A percentile compares a stretch with the other conserved stretches of the same genome.
Evolutionary conservation across 371 early-diverging fungal species (phyloP).

Genomic region (Mycotypha africana): DNA sequence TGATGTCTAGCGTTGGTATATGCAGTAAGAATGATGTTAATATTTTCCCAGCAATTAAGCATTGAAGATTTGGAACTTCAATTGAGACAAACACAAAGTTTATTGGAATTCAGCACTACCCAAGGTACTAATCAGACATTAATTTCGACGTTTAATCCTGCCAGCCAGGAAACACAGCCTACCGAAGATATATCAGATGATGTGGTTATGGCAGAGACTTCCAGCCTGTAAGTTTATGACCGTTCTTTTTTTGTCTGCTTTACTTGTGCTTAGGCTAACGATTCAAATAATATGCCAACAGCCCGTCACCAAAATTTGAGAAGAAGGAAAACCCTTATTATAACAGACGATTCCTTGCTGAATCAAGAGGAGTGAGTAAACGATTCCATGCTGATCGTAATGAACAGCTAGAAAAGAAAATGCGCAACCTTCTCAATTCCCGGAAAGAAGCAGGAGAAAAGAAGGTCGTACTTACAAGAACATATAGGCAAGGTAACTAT

Average conservation of each 20-base stretch:
- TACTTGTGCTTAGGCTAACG: no score
- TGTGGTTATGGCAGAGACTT: no score
- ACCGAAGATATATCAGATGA: no score
- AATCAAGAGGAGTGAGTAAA: neutral
- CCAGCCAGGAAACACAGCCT: slow-evolving; percentile 1
- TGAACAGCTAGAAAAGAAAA: slow-evolving; percentile 25
- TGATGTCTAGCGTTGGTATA: no score
- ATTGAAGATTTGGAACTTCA: slow-evolving; percentile 20
- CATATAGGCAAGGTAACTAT: slow-evolving; percentile 51
- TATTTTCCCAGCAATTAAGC: no score
- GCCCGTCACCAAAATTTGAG: no score
- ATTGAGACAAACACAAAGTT: slow-evolving; percentile 53
- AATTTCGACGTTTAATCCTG: slow-evolving; percentile 13
- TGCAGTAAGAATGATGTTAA: no score
- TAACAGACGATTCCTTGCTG: neutral
- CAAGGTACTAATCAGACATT: slow-evolving; percentile 14
- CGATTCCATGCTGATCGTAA: slow-evolving; percentile 25
- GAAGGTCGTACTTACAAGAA: slow-evolving; percentile 53
- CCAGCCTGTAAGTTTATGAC: no score
- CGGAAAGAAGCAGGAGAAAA: slow-evolving; percentile 47
- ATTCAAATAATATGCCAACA: no score
- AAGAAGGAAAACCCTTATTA: slow-evolving; percentile 1
- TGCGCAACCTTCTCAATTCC: slow-evolving; percentile 5
- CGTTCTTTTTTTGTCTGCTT: no score
- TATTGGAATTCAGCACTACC: slow-evolving; percentile 46